Conservation (phyloP, 345 rosid species). For the Brassica incana region DNA sequence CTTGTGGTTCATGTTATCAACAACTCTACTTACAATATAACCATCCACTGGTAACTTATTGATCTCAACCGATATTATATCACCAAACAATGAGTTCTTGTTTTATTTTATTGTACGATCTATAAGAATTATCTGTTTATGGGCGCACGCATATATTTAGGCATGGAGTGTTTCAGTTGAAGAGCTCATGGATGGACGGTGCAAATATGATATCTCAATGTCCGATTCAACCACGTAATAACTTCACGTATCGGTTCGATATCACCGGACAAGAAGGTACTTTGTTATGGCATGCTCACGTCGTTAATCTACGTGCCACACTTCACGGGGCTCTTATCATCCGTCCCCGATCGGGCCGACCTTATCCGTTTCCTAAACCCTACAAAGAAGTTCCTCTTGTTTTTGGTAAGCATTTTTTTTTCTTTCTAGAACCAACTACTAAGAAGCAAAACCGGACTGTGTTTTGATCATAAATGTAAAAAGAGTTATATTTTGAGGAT, state of each 20-base stretch:
- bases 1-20: constrained; percentile 69
- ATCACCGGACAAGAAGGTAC: constrained; percentile 49
- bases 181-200: constrained; percentile 50
- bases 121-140: not conserved
- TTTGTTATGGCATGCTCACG: constrained; percentile 50
- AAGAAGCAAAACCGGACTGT: not conserved
- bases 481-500: not conserved
- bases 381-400: constrained; percentile 35
- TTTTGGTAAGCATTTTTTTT: constrained; percentile 17
- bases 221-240: constrained; percentile 42
- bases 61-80: not conserved
- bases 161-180: constrained; percentile 47
- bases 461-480: not conserved
- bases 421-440: not conserved
- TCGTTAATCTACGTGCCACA: constrained; percentile 41
- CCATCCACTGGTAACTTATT: constrained; percentile 74
- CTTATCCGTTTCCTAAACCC: constrained; percentile 37
- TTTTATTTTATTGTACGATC: not conserved
- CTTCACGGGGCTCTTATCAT: constrained; percentile 53
- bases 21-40: constrained; percentile 68
- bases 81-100: not conserved
- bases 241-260: constrained; percentile 43
- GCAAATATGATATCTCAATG: constrained; percentile 44
- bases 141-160: constrained; percentile 10
- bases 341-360: constrained; percentile 34